Evolutionary conservation across 225 moss, liverwort and hornwort genomes (phyloP), one percentile per base, ranked within the genome.

Genomic region (Physcomitrium patens): DNA sequence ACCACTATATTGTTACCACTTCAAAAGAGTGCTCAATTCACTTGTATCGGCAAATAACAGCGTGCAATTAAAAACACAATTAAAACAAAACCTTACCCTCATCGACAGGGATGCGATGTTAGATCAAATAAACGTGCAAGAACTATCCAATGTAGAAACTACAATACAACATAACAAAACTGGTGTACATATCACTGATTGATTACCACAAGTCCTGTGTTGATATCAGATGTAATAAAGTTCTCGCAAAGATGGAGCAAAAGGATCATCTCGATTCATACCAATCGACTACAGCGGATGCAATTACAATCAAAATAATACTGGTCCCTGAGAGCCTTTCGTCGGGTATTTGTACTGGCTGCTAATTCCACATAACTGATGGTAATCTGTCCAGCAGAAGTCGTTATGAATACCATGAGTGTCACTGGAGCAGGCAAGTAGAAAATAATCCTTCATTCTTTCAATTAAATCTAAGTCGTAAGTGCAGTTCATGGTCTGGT

Each of bases 291-390:
- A 79, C 89, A 89, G 28, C 81, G 89, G 64, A 67, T 63, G 53
- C 89, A 89, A 44, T 67, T 70, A 69, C 86, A 89, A 74, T 86
- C 72, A 49, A 89, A 89, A 65, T 83, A 86, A 65, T 89, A 89
- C 52, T 89, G 86, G 48, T 89, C 86, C 77, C 68, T 79, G 16
- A 89, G 89, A 73, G 77, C 77, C 72, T 83, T 81, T 54, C 84
- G 68, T 55, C 89, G 81, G 7, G 77, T 59, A 67, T 68, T 46
- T 68, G 84, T 84, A 77, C 83, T 83, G 60, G 86, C 81, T 54
- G 86, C 89, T 68, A 89, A 60, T 59, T 89, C 89, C 68, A 86
- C 86, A 57, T 86, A 89, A 77, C 84, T 81, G 68, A 86, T 86
- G 63, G 81, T 72, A 65, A 89, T 74, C 89, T 89, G 86, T 70